Evolutionary conservation across 805 yeast species (phyloP), one percentile per base, ranked within the genome.

Genomic region (Saturnispora galanensis): DNA sequence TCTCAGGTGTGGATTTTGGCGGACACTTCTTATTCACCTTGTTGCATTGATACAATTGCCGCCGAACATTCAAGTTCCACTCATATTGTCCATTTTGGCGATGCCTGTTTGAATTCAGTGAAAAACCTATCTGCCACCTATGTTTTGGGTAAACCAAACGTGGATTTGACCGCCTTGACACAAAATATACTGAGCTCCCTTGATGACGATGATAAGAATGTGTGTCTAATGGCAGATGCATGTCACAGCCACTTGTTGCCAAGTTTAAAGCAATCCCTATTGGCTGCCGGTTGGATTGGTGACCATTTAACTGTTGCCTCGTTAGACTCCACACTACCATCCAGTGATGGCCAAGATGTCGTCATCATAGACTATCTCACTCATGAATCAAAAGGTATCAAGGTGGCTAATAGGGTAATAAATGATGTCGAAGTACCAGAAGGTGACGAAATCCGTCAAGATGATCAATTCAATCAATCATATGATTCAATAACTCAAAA

Each of bases 1-100:
- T 39, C 50, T 33, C 58, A 57, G 51, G 71, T 83, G 10, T 90
- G 90, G 84, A 76, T 90, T 13, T 65, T 93, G 32, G 98, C 97
- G 0, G 98, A 93, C 57, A 90, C 98, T 0, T 87, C 97, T 0
- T 93, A 93, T 56, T 85, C 96, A 28, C 71, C 96, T 1, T 93
- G 98, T 62, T 93, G 98, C 64, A 82, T 90, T 10, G 98, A 93
- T 61, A 97, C 89, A 57, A 94, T 90, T 26, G 97, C 98, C 0
- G 95, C 96, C 1, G 89, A 84, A 57, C 98, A 93, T 61, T 94
- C 90, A 12, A 58, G 67, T 6, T 88, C 93, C 6, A 96, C 90
- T 50, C 64, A 84, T 4, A 86, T 93, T 28, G 78, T 89, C 2
- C 98, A 93, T 63, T 86, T 89, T 62, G 98, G 98, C 2, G 95